These are phyloP conservation scores for Leishmania tropica DNA, from an alignment of 208 protist species.

Conservation along the genomic window DNA sequence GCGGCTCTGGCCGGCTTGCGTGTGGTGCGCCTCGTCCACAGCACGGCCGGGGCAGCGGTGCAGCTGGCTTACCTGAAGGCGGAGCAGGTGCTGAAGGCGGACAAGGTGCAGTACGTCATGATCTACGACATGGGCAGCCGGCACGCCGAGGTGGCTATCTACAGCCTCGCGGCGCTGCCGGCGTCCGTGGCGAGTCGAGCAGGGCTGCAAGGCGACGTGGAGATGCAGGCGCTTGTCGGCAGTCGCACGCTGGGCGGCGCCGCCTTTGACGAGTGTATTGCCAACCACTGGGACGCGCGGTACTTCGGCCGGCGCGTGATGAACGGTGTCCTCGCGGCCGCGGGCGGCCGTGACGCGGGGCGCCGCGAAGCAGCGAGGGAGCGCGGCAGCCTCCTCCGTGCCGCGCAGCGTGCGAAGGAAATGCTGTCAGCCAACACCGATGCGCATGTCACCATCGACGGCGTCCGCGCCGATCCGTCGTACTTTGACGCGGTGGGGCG, in stretches of 20 bases:
- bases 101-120: slow-evolving; percentile 51
- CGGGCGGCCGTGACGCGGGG: slow-evolving; percentile 18
- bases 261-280: slow-evolving; percentile 90
- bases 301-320: slow-evolving; percentile 49
- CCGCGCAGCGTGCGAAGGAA: slow-evolving; percentile 83
- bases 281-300: slow-evolving; percentile 65
- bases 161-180: slow-evolving; percentile 36
- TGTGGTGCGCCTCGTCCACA: slow-evolving; percentile 83
- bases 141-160: slow-evolving; percentile 80
- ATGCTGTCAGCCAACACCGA: slow-evolving; percentile 89
- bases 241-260: slow-evolving; percentile 79
- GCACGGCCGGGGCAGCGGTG: slow-evolving; percentile 73
- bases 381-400: slow-evolving; percentile 77
- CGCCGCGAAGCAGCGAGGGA: slow-evolving; percentile 30
- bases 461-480: slow-evolving; percentile 38
- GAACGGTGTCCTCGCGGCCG: background rate
- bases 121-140: slow-evolving; percentile 89
- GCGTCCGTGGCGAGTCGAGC: slow-evolving; percentile 8
- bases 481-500: slow-evolving; percentile 19
- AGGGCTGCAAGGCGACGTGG: background rate
- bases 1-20: slow-evolving; percentile 82
- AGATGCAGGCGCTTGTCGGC: slow-evolving; percentile 44
- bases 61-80: slow-evolving; percentile 59
- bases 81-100: slow-evolving; percentile 44
- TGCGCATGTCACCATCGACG: slow-evolving; percentile 79